A percentile compares a stretch with the other conserved stretches of the same genome.
Conservation (phyloP, 2,329 filamentous ascomycete genomes). For the Paecilomyces fulvus region DNA sequence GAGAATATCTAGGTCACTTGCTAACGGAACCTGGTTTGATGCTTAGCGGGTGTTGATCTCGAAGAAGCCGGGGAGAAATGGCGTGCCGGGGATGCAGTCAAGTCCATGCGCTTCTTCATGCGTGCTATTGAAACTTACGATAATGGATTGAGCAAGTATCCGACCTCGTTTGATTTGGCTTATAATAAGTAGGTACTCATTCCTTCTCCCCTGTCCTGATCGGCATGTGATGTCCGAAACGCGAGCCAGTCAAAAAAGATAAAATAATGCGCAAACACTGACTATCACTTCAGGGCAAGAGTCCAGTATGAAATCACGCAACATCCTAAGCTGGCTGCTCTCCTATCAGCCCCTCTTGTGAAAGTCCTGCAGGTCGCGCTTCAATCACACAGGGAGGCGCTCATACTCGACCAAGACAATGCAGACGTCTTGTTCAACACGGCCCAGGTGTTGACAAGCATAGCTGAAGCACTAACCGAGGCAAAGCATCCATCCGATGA, state of each 20-base stretch:
- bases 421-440: conserved; percentile 64
- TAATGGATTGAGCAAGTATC: conserved; percentile 52
- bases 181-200: conserved; percentile 57
- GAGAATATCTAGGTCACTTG: neutral
- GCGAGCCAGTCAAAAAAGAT: neutral
- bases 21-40: neutral
- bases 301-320: conserved; percentile 63
- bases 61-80: conserved; percentile 69
- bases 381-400: conserved; percentile 55
- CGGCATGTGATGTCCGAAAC: conserved; percentile 1
- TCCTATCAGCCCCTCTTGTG: conserved; percentile 46
- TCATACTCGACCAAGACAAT: conserved; percentile 53
- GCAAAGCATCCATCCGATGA: conserved; percentile 38
- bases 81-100: conserved; percentile 61
- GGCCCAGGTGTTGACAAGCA: conserved; percentile 57
- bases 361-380: conserved; percentile 54
- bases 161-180: conserved; percentile 58
- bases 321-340: conserved; percentile 52
- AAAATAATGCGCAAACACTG: neutral
- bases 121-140: conserved; percentile 60
- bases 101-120: conserved; percentile 50
- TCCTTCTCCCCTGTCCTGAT: neutral
- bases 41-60: conserved; percentile 53
- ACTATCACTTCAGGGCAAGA: conserved; percentile 47
- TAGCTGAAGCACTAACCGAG: conserved; percentile 54